Evolutionary conservation across 305 asterid genomes (phyloP), one percentile per base, ranked within the genome.

Genomic region (Plantago coronopus): DNA sequence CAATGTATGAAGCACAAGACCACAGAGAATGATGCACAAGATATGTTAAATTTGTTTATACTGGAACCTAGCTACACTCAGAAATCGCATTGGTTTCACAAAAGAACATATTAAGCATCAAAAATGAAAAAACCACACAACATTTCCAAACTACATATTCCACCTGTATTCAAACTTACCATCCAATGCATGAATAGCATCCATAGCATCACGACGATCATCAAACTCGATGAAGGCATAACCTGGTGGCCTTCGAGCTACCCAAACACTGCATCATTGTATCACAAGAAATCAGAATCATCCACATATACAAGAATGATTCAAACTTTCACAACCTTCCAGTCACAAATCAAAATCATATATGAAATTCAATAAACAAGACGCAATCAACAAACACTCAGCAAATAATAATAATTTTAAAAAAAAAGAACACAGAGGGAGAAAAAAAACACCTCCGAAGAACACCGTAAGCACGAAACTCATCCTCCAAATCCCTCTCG

Each of bases 161-260:
- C n/a, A n/a, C n/a, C n/a, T n/a, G n/a, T n/a, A n/a, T n/a, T n/a
- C n/a, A 12, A 21, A 34, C 38, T 5, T 45, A 81, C 88, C 88
- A 82, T 82, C 85, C 61, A 82, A 29, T 31, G 45, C 73, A 14
- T 59, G 75, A 46, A 82, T 72, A 4, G 88, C 88, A 79, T 79
- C 83, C 19, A 67, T 72, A 15, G 88, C 88, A 67, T 79, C 88
- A 69, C 81, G 63, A 22, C 69, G 78, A 59, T 82, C 85, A 69
- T 74, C 79, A 62, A 82, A 82, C 71, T 79, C 85, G 20, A 82
- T 25, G 58, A 82, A 82, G 15, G 83, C 88, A 70, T 79, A 82
- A 59, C 88, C 88, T 3, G 83, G 85, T 2, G 85, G 83, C 50
- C 85, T 77, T 64, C 83, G 66, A 19, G 85, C 85, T 53, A 82